Evolutionary conservation across 495 filamentous ascomycete genomes (phyloP), one percentile per base, ranked within the genome.

Genomic region (Venustampulla echinocandica): DNA sequence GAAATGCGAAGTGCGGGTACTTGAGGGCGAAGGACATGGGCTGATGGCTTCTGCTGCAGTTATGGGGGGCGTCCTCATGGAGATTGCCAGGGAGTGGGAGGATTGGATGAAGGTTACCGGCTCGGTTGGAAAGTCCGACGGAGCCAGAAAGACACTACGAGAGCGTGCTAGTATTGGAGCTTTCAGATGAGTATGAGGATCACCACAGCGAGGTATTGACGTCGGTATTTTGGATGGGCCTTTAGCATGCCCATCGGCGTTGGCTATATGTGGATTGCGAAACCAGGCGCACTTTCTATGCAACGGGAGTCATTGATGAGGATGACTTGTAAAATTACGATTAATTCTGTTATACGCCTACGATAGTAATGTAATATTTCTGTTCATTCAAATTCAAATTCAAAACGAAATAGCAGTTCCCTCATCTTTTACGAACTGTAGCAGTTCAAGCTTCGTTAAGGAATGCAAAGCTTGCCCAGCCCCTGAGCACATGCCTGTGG

Each of bases 1-100:
- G 19, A 74, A 84, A 32, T 93, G 89, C 58, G 92, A 97, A 63
- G 88, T 99, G 14, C 71, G 92, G 10, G 76, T 97, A 4, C 69
- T 99, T 10, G 85, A 95, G 50, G 88, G 86, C 4, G 92, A 99
- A 61, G 89, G 88, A 3, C 92, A 99, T 58, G 93, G 93, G 0
- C 65, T 99, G 32, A 99, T 99, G 92, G 92, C 93, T 0, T 90
- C 84, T 42, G 90, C 92, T 6, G 64, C 67, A 14, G 90, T 99
- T 18, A 97, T 99, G 93, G 84, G 87, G 19, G 79, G 80, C 43
- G 84, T 97, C 17, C 61, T 98, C 53, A 93, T 87, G 63, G 92
- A 98, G 64, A 92, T 98, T 56, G 84, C 85, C 24, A 75, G 76
- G 34, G 93, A 98, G 60, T 97, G 90, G 93, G 87, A 92, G 48